Percentiles rank a stretch among this genome's conserved stretches.
phyloP scores from a whole-genome alignment of 495 filamentous ascomycete genomes.

The Daldinia bambusicola region DNA sequence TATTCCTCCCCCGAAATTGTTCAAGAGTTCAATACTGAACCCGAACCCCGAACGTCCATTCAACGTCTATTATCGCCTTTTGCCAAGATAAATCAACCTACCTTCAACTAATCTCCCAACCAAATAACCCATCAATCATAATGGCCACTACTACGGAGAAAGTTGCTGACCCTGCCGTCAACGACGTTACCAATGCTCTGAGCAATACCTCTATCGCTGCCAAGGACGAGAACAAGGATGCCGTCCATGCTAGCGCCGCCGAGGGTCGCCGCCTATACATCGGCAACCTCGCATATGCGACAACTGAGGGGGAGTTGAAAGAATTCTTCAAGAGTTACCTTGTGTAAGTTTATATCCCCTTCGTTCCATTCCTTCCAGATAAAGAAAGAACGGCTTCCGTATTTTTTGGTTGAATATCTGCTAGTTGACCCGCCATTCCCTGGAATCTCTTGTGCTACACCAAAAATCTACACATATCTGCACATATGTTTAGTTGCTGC shows the following conservation, averaged over 20 bases:
- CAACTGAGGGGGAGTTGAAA: constrained; percentile 99
- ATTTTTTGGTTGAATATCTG: constrained; percentile 5
- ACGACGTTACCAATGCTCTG: constrained; percentile 87
- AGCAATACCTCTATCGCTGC: constrained; percentile 74
- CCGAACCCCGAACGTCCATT: constrained; percentile 56
- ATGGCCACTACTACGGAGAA: constrained; percentile 73
- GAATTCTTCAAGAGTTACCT: constrained; percentile 98
- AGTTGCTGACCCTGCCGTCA: constrained; percentile 69
- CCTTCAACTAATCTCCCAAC: constrained; percentile 51
- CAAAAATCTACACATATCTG: neutral
- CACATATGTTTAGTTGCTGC: constrained; percentile 11
- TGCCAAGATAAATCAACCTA: constrained; percentile 52
- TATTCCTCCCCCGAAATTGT: constrained; percentile 68
- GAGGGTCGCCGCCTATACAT: constrained; percentile 99
- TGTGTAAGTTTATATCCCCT: constrained; percentile 75
- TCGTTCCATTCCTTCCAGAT: constrained; percentile 7
- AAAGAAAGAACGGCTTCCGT: neutral
- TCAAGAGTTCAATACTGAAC: constrained; percentile 64
- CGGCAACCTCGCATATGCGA: constrained; percentile 99
- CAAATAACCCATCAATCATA: constrained; percentile 52
- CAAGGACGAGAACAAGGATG: constrained; percentile 72
- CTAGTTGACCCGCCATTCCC: constrained; percentile 11
- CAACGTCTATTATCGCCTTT: constrained; percentile 47
- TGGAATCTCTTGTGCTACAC: constrained; percentile 28
- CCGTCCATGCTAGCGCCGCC: constrained; percentile 93